Conservation (phyloP, 805 yeast species). For the Nakazawaea sp. region DNA sequence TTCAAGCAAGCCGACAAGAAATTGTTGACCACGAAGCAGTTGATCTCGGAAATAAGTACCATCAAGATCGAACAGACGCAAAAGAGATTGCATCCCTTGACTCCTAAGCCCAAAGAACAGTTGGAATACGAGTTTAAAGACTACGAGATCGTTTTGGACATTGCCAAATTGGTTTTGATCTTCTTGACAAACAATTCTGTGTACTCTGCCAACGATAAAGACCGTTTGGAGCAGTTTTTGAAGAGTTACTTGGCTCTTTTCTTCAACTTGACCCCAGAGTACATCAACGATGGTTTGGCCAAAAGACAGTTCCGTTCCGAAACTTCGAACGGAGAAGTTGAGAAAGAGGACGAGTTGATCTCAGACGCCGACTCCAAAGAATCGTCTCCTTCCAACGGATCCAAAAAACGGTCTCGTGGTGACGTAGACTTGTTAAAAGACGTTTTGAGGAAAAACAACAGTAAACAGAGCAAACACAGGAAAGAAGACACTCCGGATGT, state of each 20-base stretch:
- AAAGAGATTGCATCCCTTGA: slow-evolving; percentile 77
- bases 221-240: slow-evolving; percentile 64
- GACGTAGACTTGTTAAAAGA: slow-evolving; percentile 52
- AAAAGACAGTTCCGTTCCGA: slow-evolving; percentile 19
- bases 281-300: slow-evolving; percentile 33
- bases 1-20: slow-evolving; percentile 97
- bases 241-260: slow-evolving; percentile 65
- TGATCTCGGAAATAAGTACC: slow-evolving; percentile 87
- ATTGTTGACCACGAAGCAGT: slow-evolving; percentile 78
- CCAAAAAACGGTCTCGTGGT: slow-evolving; percentile 42
- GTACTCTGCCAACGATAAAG: slow-evolving; percentile 77
- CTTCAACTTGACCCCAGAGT: slow-evolving; percentile 51
- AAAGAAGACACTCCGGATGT: slow-evolving; percentile 13
- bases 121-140: slow-evolving; percentile 57
- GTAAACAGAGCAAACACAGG: slow-evolving; percentile 24
- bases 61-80: slow-evolving; percentile 88
- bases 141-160: slow-evolving; percentile 63
- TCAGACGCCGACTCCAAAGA: slow-evolving; percentile 12
- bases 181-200: slow-evolving; percentile 64
- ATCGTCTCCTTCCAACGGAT: slow-evolving; percentile 16
- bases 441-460: slow-evolving; percentile 49
- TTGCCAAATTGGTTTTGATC: slow-evolving; percentile 57
- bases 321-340: slow-evolving; percentile 14
- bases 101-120: slow-evolving; percentile 79
- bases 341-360: slow-evolving; percentile 18